Percentiles rank a stretch among this genome's conserved stretches.
phyloP scores from a whole-genome alignment of 116 monocot genomes.

The Phalaenopsis hybrid region DNA sequence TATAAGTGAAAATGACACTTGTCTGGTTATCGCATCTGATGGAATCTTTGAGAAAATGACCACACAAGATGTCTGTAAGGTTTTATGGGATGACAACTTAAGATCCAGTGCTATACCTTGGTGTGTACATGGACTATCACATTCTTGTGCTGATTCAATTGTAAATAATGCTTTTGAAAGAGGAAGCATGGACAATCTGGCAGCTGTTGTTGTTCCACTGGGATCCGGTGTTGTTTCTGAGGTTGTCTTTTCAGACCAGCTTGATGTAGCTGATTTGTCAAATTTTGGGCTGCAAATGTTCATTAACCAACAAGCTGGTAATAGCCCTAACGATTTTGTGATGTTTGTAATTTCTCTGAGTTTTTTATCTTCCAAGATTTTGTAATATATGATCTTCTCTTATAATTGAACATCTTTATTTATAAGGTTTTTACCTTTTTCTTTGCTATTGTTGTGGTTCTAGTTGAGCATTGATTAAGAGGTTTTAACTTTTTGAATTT shows the following conservation, averaged over 20 bases:
- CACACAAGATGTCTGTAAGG: conserved; percentile 67
- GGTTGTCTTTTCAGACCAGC: conserved; percentile 12
- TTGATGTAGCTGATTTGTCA: conserved; percentile 18
- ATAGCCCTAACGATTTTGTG: background rate
- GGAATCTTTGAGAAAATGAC: conserved; percentile 87
- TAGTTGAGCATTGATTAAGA: background rate
- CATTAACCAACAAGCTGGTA: conserved; percentile 4
- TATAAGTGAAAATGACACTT: conserved; percentile 57
- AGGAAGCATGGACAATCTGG: conserved; percentile 82
- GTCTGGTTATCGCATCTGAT: conserved; percentile 76
- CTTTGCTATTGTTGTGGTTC: background rate
- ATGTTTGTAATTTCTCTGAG: background rate
- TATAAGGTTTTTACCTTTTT: background rate
- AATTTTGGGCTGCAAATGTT: conserved; percentile 10
- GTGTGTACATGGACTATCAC: conserved; percentile 5
- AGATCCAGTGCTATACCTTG: conserved; percentile 16
- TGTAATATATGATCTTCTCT: background rate
- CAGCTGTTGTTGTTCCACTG: conserved; percentile 70
- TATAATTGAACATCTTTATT: background rate
- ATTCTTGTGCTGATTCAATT: conserved; percentile 53
- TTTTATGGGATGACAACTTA: conserved; percentile 50
- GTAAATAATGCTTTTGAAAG: conserved; percentile 55
- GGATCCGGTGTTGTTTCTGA: conserved; percentile 17
- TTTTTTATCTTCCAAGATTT: background rate
- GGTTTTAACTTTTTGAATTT: background rate